phyloP scores from a whole-genome alignment of 345 rosid species.

The Passiflora organensis region DNA sequence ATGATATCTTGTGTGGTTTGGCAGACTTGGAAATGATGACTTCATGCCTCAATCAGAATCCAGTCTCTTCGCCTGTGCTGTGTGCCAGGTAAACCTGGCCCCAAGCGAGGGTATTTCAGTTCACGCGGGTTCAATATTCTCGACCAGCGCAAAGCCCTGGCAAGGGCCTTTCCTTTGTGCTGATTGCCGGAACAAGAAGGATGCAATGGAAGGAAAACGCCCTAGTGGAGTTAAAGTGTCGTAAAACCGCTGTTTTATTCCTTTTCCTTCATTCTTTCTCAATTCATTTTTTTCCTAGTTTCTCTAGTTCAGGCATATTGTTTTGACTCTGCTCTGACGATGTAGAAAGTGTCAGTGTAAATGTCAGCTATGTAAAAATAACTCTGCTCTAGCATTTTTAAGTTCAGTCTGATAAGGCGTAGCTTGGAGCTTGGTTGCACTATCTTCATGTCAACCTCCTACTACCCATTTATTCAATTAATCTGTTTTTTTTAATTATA shows the following conservation, averaged over 20 bases:
- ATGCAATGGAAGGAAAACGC: constrained; percentile 95
- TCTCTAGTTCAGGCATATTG: constrained; percentile 22
- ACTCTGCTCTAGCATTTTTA: no score
- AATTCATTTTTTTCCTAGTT: constrained; percentile 5
- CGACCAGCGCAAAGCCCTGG: constrained; percentile 72
- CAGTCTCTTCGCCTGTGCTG: constrained; percentile 67
- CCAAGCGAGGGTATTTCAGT: constrained; percentile 78
- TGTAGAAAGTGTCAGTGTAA: constrained; percentile 23
- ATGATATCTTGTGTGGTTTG: constrained; percentile 5
- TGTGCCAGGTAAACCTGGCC: constrained; percentile 77
- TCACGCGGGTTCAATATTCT: constrained; percentile 73
- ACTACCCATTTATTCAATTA: no score
- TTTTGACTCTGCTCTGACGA: constrained; percentile 11
- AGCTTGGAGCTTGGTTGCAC: no score
- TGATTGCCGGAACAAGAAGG: constrained; percentile 74
- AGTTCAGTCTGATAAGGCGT: no score
- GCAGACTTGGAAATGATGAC: constrained; percentile 64
- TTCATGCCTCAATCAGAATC: constrained; percentile 37
- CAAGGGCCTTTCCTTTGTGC: constrained; percentile 87
- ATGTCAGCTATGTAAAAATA: constrained; percentile 25
- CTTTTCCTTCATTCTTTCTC: constrained; percentile 29
- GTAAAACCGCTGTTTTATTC: constrained; percentile 15
- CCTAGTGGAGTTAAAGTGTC: constrained; percentile 69
- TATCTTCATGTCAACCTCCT: no score
- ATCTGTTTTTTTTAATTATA: no score